Percentiles rank a stretch among this genome's conserved stretches.
Evolutionary conservation across 306 rosid species (phyloP).

Genomic region (Potentilla sterilis): DNA sequence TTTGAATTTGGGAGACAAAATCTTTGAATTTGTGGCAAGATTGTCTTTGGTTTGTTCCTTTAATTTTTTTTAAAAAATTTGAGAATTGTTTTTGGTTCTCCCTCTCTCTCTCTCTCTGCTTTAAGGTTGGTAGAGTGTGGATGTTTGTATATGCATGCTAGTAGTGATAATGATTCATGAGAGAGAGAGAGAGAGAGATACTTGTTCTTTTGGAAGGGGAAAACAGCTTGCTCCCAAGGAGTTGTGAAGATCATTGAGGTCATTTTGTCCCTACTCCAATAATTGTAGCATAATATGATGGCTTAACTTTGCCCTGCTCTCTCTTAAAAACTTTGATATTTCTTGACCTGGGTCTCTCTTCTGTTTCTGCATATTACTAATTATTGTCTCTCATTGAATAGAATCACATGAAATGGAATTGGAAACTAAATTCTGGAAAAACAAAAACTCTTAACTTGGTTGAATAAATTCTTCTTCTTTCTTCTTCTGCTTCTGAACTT

Average conservation of each 20-base stretch:
- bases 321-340: constrained; percentile 23
- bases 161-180: constrained; percentile 48
- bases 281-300: constrained; percentile 66
- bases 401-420: constrained; percentile 35
- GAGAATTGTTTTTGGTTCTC: background rate
- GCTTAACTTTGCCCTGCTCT: constrained; percentile 19
- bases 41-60: constrained; percentile 46
- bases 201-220: constrained; percentile 46
- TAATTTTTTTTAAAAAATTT: background rate
- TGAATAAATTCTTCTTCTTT: constrained; percentile 12
- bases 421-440: constrained; percentile 26
- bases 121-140: constrained; percentile 43
- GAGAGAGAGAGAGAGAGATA: constrained; percentile 35
- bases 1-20: constrained; percentile 72
- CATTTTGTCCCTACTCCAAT: constrained; percentile 60
- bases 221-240: constrained; percentile 62
- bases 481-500: constrained; percentile 8
- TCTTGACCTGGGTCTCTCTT: constrained; percentile 48
- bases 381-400: constrained; percentile 31
- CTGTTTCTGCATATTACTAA: background rate
- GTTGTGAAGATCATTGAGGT: constrained; percentile 38
- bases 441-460: background rate
- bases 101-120: constrained; percentile 12
- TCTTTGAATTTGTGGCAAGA: constrained; percentile 68
- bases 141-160: constrained; percentile 40